Evolutionary conservation across 495 filamentous ascomycete genomes (phyloP).

Genomic region (Penicillium soppii): DNA sequence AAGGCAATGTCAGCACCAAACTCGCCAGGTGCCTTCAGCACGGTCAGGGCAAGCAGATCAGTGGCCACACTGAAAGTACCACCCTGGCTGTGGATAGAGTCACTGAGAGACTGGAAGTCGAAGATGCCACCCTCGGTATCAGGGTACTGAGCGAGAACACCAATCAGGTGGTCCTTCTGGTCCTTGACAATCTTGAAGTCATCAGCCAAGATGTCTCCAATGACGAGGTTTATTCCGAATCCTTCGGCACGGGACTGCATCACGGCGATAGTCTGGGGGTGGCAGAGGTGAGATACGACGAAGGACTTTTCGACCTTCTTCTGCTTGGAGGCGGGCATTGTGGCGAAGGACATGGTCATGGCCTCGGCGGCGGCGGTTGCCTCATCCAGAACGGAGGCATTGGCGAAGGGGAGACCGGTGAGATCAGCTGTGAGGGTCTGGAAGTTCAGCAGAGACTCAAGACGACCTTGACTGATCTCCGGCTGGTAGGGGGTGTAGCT

Average conservation of each 20-base stretch:
- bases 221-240: conserved; percentile 79
- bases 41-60: conserved; percentile 85
- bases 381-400: conserved; percentile 93
- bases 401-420: conserved; percentile 85
- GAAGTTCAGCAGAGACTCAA: conserved; percentile 95
- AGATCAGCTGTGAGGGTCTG: conserved; percentile 93
- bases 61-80: conserved; percentile 88
- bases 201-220: conserved; percentile 68
- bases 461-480: conserved; percentile 92
- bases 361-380: conserved; percentile 94
- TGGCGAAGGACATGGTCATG: conserved; percentile 90
- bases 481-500: conserved; percentile 99
- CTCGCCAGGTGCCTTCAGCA: conserved; percentile 89
- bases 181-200: conserved; percentile 63
- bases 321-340: conserved; percentile 67
- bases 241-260: conserved; percentile 87
- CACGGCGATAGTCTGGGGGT: conserved; percentile 88
- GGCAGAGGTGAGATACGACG: conserved; percentile 78
- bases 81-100: conserved; percentile 75
- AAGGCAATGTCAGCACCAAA: conserved; percentile 98
- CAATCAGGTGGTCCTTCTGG: conserved; percentile 80
- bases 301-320: conserved; percentile 77
- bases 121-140: conserved; percentile 82
- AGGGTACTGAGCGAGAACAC: conserved; percentile 93
- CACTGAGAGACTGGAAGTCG: conserved; percentile 71